Conservation (phyloP, 1,284 basidiomycete genomes). For the Volvariella surrecta region DNA sequence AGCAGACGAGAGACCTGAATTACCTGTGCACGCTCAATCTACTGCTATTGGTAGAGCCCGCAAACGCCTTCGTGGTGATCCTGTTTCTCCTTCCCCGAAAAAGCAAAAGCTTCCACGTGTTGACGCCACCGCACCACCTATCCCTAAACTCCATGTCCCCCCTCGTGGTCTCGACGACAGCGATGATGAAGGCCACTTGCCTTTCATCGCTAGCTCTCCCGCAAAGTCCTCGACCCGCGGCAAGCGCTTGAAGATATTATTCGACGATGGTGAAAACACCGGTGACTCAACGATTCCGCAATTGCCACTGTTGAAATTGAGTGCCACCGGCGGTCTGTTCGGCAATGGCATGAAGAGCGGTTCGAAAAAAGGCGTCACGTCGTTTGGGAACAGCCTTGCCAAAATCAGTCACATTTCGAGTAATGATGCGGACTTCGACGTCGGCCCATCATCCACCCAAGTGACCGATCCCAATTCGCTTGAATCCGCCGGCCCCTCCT, state of each 20-base stretch:
- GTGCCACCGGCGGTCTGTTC: background rate
- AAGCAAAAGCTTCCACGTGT: constrained; percentile 47
- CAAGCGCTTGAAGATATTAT: constrained; percentile 57
- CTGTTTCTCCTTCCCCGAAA: constrained; percentile 70
- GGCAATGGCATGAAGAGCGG: background rate
- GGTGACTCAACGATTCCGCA: constrained; percentile 11
- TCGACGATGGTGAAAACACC: constrained; percentile 30
- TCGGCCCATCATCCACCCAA: background rate
- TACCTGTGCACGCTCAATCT: constrained; percentile 12
- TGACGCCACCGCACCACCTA: background rate
- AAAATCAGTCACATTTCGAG: background rate
- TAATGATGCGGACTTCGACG: background rate
- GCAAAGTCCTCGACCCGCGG: constrained; percentile 47
- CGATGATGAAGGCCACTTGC: constrained; percentile 25
- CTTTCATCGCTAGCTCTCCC: constrained; percentile 62
- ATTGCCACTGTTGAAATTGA: background rate
- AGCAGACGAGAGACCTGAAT: background rate
- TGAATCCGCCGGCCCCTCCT: background rate
- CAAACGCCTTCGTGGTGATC: constrained; percentile 72
- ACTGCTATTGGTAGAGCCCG: constrained; percentile 57
- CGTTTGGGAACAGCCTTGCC: background rate
- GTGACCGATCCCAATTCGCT: background rate
- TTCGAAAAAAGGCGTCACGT: background rate
- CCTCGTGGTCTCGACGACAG: constrained; percentile 27
- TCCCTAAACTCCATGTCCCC: constrained; percentile 14